Evolutionary conservation across 2,329 filamentous ascomycete genomes (phyloP).

Genomic region (Trichophyton schoenleinii): DNA sequence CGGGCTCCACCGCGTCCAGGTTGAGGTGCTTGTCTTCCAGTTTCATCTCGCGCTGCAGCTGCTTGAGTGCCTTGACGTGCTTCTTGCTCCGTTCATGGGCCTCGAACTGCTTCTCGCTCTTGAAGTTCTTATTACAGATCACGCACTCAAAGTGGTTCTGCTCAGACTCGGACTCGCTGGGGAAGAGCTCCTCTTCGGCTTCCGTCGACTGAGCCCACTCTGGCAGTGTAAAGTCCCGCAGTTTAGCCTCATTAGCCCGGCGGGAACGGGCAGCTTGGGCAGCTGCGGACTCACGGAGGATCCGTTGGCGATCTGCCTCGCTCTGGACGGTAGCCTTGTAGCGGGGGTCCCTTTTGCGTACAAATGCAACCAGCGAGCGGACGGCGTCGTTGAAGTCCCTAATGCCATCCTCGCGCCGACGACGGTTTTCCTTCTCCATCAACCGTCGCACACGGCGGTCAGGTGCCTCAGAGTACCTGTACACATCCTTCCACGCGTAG

Average conservation of each 20-base stretch:
- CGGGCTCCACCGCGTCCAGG: constrained; percentile 11
- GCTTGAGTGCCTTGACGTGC: constrained; percentile 73
- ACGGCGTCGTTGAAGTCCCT: constrained; percentile 91
- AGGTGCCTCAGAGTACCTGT: constrained; percentile 70
- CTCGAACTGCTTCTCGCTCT: constrained; percentile 84
- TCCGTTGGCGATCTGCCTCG: constrained; percentile 67
- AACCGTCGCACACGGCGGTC: constrained; percentile 68
- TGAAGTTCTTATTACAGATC: constrained; percentile 55
- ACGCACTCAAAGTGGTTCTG: constrained; percentile 51
- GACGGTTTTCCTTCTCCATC: constrained; percentile 94
- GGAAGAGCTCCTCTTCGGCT: constrained; percentile 36
- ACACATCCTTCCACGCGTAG: constrained; percentile 82
- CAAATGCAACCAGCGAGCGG: constrained; percentile 70
- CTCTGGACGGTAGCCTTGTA: constrained; percentile 65
- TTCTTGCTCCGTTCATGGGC: constrained; percentile 96
- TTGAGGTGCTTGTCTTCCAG: constrained; percentile 53
- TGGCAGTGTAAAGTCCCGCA: constrained; percentile 52
- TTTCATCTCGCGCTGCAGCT: constrained; percentile 69
- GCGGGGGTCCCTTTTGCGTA: constrained; percentile 80
- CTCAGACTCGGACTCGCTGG: constrained; percentile 35
- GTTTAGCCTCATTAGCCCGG: constrained; percentile 65
- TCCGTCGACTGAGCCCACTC: constrained; percentile 58
- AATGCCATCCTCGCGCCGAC: constrained; percentile 65
- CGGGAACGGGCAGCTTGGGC: constrained; percentile 75
- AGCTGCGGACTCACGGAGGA: constrained; percentile 62